Percentiles rank a stretch among this genome's conserved stretches.
These are phyloP conservation scores for Fusarium setosum DNA, from an alignment of 2,329 filamentous ascomycete species.

Conservation along the genomic window DNA sequence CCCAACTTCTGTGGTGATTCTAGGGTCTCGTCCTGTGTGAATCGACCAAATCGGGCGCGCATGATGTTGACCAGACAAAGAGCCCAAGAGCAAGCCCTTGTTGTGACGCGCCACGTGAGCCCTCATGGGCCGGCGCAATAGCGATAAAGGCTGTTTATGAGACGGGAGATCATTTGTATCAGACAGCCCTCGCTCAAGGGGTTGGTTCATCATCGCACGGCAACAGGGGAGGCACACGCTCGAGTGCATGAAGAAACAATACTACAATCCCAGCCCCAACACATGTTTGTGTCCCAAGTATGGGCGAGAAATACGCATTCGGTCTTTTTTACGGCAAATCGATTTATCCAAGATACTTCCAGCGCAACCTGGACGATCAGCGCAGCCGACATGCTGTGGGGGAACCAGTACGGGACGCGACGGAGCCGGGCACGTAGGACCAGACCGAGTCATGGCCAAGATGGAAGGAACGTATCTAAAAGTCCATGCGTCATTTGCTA, in stretches of 20 bases:
- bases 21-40: neutral
- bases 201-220: neutral
- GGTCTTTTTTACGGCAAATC: neutral
- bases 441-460: slow-evolving; percentile 8
- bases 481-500: neutral
- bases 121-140: neutral
- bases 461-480: slow-evolving; percentile 9
- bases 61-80: neutral
- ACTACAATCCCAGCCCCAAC: neutral
- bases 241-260: neutral
- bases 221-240: neutral
- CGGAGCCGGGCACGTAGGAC: neutral
- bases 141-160: neutral
- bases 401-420: slow-evolving; percentile 1
- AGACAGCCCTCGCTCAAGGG: neutral
- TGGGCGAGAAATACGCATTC: neutral
- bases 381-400: neutral
- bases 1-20: no score
- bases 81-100: neutral
- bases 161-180: neutral
- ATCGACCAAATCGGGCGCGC: neutral
- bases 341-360: neutral
- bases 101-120: neutral
- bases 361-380: neutral
- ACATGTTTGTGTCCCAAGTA: neutral